Conservation (phyloP, 1,139 yeast species). For the Zhuliangozyma blackwelliae region DNA sequence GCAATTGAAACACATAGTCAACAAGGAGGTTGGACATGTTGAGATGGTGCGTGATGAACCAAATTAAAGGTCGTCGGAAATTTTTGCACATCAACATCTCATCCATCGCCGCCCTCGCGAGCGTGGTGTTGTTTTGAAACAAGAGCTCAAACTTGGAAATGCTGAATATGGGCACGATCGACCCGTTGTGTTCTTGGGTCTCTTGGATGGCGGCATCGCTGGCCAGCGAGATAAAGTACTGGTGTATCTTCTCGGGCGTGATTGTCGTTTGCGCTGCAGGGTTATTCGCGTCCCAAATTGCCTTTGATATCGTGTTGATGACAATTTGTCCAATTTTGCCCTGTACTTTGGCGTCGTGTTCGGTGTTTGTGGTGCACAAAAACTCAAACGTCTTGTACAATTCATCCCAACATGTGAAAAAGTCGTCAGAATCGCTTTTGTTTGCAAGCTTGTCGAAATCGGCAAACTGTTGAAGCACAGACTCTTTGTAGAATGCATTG, state of each 20-base stretch:
- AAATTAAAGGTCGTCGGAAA: slow-evolving; percentile 55
- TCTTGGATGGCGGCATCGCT: slow-evolving; percentile 20
- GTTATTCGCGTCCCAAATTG: slow-evolving; percentile 28
- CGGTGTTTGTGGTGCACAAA: slow-evolving; percentile 21
- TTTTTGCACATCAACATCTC: slow-evolving; percentile 67
- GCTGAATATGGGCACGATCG: slow-evolving; percentile 40
- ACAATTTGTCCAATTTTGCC: slow-evolving; percentile 36
- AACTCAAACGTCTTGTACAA: slow-evolving; percentile 26
- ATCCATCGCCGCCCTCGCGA: slow-evolving; percentile 55
- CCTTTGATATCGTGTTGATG: slow-evolving; percentile 48
- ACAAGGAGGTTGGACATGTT: slow-evolving; percentile 47
- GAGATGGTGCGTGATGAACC: slow-evolving; percentile 61
- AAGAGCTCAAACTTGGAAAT: slow-evolving; percentile 37
- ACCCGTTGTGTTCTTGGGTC: slow-evolving; percentile 25
- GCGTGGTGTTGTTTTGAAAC: slow-evolving; percentile 31
- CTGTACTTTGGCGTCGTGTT: slow-evolving; percentile 24
- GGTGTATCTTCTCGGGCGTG: slow-evolving; percentile 49
- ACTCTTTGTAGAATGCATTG: slow-evolving; percentile 26
- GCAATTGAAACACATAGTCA: slow-evolving; percentile 58
- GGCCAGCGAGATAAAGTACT: slow-evolving; percentile 37
- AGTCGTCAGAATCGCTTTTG: slow-evolving; percentile 22
- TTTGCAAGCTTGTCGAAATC: slow-evolving; percentile 15
- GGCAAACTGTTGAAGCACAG: slow-evolving; percentile 17
- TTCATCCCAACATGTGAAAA: slow-evolving; percentile 29
- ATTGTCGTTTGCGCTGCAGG: slow-evolving; percentile 12